These are phyloP conservation scores for Xanthoconium separans DNA, from an alignment of 1,284 basidiomycete species.

Conservation along the genomic window DNA sequence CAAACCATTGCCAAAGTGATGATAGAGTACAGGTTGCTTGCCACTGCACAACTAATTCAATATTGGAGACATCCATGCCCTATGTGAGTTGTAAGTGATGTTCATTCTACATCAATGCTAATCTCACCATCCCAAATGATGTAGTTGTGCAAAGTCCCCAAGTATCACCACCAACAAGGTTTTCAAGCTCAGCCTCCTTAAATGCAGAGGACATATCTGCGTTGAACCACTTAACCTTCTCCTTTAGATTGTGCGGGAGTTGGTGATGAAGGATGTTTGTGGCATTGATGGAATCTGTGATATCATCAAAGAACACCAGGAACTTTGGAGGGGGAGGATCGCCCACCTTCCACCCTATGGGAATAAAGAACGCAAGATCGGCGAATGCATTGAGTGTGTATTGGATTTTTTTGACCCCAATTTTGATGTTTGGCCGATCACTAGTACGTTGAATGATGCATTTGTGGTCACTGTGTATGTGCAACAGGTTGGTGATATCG, in stretches of 20 bases:
- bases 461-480: background rate
- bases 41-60: background rate
- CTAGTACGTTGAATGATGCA: constrained; percentile 13
- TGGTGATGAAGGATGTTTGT: background rate
- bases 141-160: too few relatives aligned
- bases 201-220: background rate
- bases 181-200: background rate
- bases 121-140: too few relatives aligned
- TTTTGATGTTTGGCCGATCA: constrained; percentile 31
- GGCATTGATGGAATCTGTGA: background rate
- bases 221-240: background rate
- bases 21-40: background rate
- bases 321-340: constrained; percentile 23
- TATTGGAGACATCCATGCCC: background rate
- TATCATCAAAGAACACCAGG: constrained; percentile 34
- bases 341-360: constrained; percentile 5
- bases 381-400: constrained; percentile 16
- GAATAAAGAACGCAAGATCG: constrained; percentile 33
- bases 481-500: background rate
- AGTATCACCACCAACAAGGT: background rate
- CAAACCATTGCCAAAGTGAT: background rate
- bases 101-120: too few relatives aligned
- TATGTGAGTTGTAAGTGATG: background rate
- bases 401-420: constrained; percentile 26
- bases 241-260: background rate